Evolutionary conservation across 129 eudicot genomes (phyloP).

Genomic region (Erigeron canadensis): DNA sequence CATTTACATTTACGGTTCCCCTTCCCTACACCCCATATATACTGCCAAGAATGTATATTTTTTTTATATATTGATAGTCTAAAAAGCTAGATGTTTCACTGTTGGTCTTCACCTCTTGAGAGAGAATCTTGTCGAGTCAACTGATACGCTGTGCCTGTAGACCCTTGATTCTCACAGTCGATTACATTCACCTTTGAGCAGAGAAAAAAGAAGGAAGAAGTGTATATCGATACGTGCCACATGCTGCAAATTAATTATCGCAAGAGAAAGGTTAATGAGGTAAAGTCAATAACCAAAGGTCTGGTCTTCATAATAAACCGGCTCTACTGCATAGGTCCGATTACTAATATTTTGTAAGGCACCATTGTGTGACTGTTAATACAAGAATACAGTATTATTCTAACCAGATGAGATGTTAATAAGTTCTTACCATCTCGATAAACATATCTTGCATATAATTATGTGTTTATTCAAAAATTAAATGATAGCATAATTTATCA

Average conservation of each 20-base stretch:
- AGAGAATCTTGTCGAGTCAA: conserved; percentile 69
- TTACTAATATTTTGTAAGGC: too few relatives aligned
- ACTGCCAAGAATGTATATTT: conserved; percentile 9
- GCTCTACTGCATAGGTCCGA: too few relatives aligned
- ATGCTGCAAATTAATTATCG: conserved; percentile 46
- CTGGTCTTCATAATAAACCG: too few relatives aligned
- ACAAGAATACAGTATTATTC: too few relatives aligned
- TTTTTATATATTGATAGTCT: not conserved
- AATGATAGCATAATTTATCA: too few relatives aligned
- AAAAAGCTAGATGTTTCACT: not conserved
- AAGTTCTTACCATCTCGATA: too few relatives aligned
- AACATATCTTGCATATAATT: too few relatives aligned
- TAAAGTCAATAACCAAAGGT: not conserved
- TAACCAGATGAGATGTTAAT: too few relatives aligned
- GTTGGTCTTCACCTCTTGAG: conserved; percentile 26
- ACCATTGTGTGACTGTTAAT: too few relatives aligned
- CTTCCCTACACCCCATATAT: not conserved
- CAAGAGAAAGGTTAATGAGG: conserved; percentile 13
- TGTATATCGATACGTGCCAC: conserved; percentile 75
- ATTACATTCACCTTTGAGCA: conserved; percentile 50
- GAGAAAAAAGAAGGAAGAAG: conserved; percentile 69
- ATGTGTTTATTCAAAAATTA: too few relatives aligned
- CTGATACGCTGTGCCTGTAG: conserved; percentile 39
- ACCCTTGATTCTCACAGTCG: conserved; percentile 26
- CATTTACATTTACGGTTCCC: conserved; percentile 16